A percentile compares a stretch with the other conserved stretches of the same genome.
These are phyloP conservation scores for Graphilbum fragrans DNA, from an alignment of 2,329 filamentous ascomycete genomes.

Conservation along the genomic window DNA sequence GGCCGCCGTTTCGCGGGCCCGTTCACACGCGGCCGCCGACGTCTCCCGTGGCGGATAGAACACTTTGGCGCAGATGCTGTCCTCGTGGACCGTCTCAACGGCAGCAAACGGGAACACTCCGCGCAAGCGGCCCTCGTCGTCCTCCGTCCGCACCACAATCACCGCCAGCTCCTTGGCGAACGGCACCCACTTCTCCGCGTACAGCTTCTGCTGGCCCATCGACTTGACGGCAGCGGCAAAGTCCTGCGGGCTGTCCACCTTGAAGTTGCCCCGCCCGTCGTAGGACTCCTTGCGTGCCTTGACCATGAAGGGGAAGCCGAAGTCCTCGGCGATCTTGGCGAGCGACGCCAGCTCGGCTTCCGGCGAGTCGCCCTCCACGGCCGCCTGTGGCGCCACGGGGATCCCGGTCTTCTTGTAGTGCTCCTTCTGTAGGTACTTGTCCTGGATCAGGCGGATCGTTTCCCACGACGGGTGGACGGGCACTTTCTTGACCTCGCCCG, in stretches of 20 bases:
- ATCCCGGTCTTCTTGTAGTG: conserved; percentile 58
- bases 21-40: conserved; percentile 41
- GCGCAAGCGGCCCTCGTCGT: conserved; percentile 38
- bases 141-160: conserved; percentile 86
- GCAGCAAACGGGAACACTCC: conserved; percentile 64
- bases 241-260: conserved; percentile 31
- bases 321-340: conserved; percentile 45
- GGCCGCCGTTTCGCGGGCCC: conserved; percentile 65
- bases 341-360: conserved; percentile 49
- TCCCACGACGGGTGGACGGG: conserved; percentile 71
- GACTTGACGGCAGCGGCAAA: conserved; percentile 53
- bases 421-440: conserved; percentile 85
- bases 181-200: conserved; percentile 80
- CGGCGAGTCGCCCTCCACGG: conserved; percentile 33
- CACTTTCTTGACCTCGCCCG: conserved; percentile 34
- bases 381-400: conserved; percentile 58
- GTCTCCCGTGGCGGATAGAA: conserved; percentile 69
- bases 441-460: conserved; percentile 80
- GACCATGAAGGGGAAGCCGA: conserved; percentile 82
- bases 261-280: conserved; percentile 66
- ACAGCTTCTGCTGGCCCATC: conserved; percentile 60
- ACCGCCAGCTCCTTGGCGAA: conserved; percentile 84
- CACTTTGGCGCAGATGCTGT: conserved; percentile 88
- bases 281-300: conserved; percentile 87
- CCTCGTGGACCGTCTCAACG: conserved; percentile 90